Evolutionary conservation across 768 basidiomycete species (phyloP).

Genomic region (Hydnomerulius pinastri): DNA sequence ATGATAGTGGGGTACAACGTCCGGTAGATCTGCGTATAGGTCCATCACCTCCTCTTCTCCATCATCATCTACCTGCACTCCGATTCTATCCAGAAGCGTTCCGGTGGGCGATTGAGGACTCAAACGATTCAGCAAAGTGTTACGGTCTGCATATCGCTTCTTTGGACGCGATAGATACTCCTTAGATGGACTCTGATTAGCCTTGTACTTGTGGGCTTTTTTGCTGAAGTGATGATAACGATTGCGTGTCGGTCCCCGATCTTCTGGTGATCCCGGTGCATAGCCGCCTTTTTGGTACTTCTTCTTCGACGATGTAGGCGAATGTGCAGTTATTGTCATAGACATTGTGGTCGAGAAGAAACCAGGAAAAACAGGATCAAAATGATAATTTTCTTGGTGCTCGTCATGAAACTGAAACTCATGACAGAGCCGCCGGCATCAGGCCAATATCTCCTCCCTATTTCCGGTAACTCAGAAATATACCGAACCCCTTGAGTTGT

Average conservation of each 20-base stretch:
- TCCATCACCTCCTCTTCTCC: neutral
- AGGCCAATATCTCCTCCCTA: too few relatives aligned
- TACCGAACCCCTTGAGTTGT: too few relatives aligned
- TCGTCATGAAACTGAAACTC: neutral
- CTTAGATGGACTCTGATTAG: slow-evolving; percentile 3
- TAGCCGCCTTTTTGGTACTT: slow-evolving; percentile 4
- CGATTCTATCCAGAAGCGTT: slow-evolving; percentile 24
- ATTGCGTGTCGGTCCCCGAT: slow-evolving; percentile 1
- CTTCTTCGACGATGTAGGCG: slow-evolving; percentile 2
- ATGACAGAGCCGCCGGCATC: neutral
- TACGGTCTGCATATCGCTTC: neutral
- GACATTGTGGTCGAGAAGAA: slow-evolving; percentile 5
- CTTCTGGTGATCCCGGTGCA: neutral
- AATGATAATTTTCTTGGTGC: neutral
- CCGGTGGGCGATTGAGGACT: slow-evolving; percentile 14
- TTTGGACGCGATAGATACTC: neutral
- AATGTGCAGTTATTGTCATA: slow-evolving; percentile 1
- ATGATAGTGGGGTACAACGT: slow-evolving; percentile 11
- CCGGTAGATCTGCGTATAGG: neutral
- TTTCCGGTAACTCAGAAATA: too few relatives aligned
- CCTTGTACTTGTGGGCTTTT: slow-evolving; percentile 1
- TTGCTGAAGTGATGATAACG: neutral
- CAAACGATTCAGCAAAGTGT: slow-evolving; percentile 14
- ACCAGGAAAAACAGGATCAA: too few relatives aligned
- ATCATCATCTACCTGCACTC: neutral